These are phyloP conservation scores for Lasiosphaeria ovina DNA, from an alignment of 495 filamentous ascomycete species.

Conservation along the genomic window DNA sequence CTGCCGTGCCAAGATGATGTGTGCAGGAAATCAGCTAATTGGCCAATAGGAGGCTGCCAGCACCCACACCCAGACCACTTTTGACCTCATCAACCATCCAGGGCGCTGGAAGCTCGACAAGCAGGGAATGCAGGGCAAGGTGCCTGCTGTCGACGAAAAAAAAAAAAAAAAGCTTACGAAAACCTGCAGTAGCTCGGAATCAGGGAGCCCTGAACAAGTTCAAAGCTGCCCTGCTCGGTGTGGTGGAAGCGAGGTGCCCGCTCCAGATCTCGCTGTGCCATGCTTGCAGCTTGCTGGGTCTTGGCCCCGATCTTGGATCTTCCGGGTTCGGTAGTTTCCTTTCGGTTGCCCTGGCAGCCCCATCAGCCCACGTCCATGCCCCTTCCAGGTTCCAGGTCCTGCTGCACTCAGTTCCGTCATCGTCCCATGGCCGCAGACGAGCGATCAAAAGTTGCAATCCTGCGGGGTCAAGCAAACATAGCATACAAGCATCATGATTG, in stretches of 20 bases:
- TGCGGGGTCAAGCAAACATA: not conserved
- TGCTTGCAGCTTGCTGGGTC: not conserved
- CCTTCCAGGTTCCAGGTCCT: not conserved
- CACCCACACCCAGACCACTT: conserved; percentile 4
- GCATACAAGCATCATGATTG: conserved; percentile 1
- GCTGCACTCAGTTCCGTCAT: not conserved
- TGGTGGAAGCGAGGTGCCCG: no score
- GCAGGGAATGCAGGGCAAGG: conserved; percentile 5
- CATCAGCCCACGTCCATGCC: no score
- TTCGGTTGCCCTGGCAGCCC: conserved; percentile 2
- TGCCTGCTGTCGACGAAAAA: not conserved
- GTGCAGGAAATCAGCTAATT: conserved; percentile 17
- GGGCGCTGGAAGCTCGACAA: not conserved
- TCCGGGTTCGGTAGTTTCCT: conserved; percentile 1
- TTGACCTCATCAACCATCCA: conserved; percentile 6
- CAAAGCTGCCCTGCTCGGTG: not conserved
- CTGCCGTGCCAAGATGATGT: not conserved
- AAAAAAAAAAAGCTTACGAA: not conserved
- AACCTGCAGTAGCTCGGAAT: conserved; percentile 13
- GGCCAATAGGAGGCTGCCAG: conserved; percentile 25
- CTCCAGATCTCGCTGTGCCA: conserved; percentile 11
- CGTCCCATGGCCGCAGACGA: not conserved
- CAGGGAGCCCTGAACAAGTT: not conserved
- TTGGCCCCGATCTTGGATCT: not conserved
- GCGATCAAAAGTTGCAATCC: not conserved